Evolutionary conservation across 192 early-diverging fungal species (phyloP), one percentile per base, ranked within the genome.

Genomic region (Backusella westeae): DNA sequence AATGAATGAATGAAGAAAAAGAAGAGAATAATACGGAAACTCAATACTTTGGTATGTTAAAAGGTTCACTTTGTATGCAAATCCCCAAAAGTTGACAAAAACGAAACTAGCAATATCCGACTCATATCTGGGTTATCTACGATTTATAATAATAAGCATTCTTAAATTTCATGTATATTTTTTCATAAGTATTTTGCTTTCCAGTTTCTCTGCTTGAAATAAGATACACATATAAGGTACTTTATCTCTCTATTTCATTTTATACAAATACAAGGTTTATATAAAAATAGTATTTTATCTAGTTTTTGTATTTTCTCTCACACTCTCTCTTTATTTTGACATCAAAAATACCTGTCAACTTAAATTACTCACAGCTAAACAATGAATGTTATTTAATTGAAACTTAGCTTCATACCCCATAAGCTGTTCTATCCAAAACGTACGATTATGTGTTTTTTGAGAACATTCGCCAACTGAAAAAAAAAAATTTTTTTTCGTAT

Each of bases 1-100:
- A 56, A 63, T 29, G 4, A 63, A 63, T 63, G 56, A 63, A 63
- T 63, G 23, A 63, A 63, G 17, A n/a, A 29, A 10, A 63, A 29
- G 26, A 63, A 63, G 56, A 63, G 46, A 63, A 63, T 29, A 29
- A 14, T 63, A 63, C 0, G 12, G 12, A 63, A 63, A 63, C 10
- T 14, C 19, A 29, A 63, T 26, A 26, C 12, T 29, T 49, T 14
- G 0, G 23, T 29, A 4, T 63, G 56, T 63, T 29, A 29, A 63
- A 29, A 63, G 29, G 8, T 63, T 26, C 56, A 63, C 26, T 63
- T 29, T 63, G 26, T 63, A 63, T 63, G 56, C 56, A 63, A 63
- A 63, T 63, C 56, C 56, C 56, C 56, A 63, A 63, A 63, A 63
- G 56, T 63, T 63, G 56, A 63, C 21, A 63, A 63, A 63, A 63